Evolutionary conservation across 2,329 filamentous ascomycete species (phyloP).

Genomic region (Pseudocercospora ulei): DNA sequence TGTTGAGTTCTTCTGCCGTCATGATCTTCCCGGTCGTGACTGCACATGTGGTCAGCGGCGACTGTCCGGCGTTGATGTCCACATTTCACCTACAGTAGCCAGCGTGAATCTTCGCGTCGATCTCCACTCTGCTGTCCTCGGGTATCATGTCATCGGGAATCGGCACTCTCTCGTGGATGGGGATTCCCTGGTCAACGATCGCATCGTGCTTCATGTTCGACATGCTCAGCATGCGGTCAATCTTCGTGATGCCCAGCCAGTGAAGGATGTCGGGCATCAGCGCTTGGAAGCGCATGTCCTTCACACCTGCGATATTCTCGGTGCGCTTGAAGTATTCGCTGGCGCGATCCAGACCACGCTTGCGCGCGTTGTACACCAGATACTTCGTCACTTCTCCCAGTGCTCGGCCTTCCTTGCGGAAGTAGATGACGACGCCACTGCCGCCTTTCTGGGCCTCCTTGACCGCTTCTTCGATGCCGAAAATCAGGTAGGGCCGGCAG

Average conservation of each 20-base stretch:
- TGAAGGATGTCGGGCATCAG: conserved; percentile 89
- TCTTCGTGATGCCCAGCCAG: conserved; percentile 97
- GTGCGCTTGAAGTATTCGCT: conserved; percentile 94
- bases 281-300: conserved; percentile 90
- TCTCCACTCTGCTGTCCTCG: conserved; percentile 91
- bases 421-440: conserved; percentile 93
- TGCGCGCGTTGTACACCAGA: conserved; percentile 71
- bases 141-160: conserved; percentile 92
- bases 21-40: conserved; percentile 82
- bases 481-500: conserved; percentile 88
- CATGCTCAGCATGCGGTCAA: conserved; percentile 97
- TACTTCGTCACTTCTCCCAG: conserved; percentile 91
- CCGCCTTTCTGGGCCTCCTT: conserved; percentile 93
- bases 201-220: conserved; percentile 94
- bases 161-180: conserved; percentile 49
- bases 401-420: conserved; percentile 91
- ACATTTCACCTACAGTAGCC: conserved; percentile 46
- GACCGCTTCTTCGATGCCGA: conserved; percentile 93
- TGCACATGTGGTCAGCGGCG: conserved; percentile 26
- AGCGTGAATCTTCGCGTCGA: conserved; percentile 95
- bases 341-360: conserved; percentile 65
- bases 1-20: conserved; percentile 73
- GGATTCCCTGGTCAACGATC: conserved; percentile 52
- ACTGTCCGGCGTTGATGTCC: conserved; percentile 1
- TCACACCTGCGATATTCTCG: conserved; percentile 96